Base-by-base conservation (phyloP, 2,329 filamentous ascomycete species). In the Pseudocercospora fuligena region DNA sequence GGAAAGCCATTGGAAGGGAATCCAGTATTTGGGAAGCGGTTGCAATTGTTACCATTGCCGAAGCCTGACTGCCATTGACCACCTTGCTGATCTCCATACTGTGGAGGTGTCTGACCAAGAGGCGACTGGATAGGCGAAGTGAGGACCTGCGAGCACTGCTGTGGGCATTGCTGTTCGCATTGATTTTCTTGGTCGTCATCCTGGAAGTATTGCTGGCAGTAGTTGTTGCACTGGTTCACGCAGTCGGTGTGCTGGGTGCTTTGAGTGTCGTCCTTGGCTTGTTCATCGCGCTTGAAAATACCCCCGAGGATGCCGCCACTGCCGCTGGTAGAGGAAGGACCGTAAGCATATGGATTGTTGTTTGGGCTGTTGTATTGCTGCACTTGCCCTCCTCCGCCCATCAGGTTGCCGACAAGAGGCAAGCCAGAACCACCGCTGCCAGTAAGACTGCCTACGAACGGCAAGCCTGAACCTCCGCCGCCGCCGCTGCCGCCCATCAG, bases 141-240 rank as follows among this genome's bases (percentile, higher is more conserved):
- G 3, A 54, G 51, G 6, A 29, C 25, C 21, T 54, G 51, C 9
- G 51, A 25, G 23, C 51, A 54, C 19, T 54, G 51, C 25, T 25
- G 21, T 54, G 51, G 51, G 51, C 51, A 54, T 29, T 54, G 51
- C 51, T 54, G 51, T 21, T 54, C 9, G 25, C 25, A 54, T n/a
- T 25, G 51, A 6, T 31, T 12, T 25, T 54, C 51, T 8, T 54
- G 21, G 11, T 27, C 25, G 1, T n/a, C 23, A 12, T 54, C 51
- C 16, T 54, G 14, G 11, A 54, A n/a, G 51, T 54, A 54, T n/a
- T 54, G 51, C 21, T 29, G 14, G 25, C 51, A 54, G 51, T 54
- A 54, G 51, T 25, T 29, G 51, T 3, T 54, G 51, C 51, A 54
- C 16, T 54, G 51, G 11, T n/a, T 54, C 7, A 29, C 21, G 14